phyloP scores from a whole-genome alignment of 345 rosid species.

The Eucalyptus camaldulensis region DNA sequence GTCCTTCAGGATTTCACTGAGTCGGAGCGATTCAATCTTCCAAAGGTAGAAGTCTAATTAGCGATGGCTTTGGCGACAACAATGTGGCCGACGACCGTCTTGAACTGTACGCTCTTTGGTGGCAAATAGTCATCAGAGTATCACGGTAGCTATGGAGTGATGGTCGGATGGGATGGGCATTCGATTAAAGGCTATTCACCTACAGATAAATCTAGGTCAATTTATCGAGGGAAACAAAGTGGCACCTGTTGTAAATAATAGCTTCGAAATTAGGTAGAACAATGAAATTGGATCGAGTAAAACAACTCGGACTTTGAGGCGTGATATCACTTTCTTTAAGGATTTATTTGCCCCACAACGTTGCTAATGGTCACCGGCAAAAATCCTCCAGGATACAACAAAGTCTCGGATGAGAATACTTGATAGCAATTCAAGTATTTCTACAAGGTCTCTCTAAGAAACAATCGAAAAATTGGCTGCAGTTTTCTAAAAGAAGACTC shows the following conservation, averaged over 20 bases:
- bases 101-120: not conserved
- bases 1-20: not conserved
- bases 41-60: not conserved
- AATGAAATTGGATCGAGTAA: too few relatives aligned
- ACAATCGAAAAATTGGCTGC: too few relatives aligned
- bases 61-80: not conserved
- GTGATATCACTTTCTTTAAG: too few relatives aligned
- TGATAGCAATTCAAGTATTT: too few relatives aligned
- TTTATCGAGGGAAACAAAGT: not conserved
- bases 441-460: too few relatives aligned
- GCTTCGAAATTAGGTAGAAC: too few relatives aligned
- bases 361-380: too few relatives aligned
- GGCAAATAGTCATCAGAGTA: not conserved
- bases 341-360: too few relatives aligned
- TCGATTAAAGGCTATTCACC: not conserved
- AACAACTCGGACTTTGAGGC: too few relatives aligned
- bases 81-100: not conserved
- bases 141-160: not conserved
- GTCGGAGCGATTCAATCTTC: not conserved
- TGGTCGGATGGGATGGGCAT: not conserved
- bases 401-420: too few relatives aligned
- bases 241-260: not conserved
- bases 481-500: too few relatives aligned
- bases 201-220: not conserved
- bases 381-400: too few relatives aligned